Evolutionary conservation across 2,329 filamentous ascomycete species (phyloP), one percentile per base, ranked within the genome.

Genomic region (Fusarium sp.): DNA sequence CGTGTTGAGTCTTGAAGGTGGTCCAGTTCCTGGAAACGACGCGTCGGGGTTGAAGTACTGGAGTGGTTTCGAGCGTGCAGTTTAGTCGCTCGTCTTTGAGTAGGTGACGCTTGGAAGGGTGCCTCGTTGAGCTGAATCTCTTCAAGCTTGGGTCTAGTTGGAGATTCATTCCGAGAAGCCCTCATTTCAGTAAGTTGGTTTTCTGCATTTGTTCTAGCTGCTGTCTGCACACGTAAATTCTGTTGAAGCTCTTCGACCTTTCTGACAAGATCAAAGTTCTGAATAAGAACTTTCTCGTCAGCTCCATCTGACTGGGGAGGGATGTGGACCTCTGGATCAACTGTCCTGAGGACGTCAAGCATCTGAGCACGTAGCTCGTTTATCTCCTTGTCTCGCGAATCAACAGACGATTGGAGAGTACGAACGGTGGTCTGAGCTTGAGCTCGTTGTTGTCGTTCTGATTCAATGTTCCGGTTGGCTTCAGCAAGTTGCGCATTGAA

Each of bases 201-300:
- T 80, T 98, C 96, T 8, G 94, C 94, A 72, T 93, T 93, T 30
- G 87, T 85, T 68, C 93, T 91, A 49, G 90, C 93, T 69, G 96
- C 93, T 16, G 90, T 90, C 58, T 96, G 93, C 23, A 97, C 88
- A 25, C 93, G 90, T 30, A 98, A 86, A 64, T 94, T 94, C 76
- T 95, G 92, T 74, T 97, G 94, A n/a, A 94, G 86, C 55, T 93
- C 89, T 74, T 98, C 93, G 9, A 98, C 86, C 77, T 96, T 93
- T 70, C 93, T 90, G 14, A 93, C 93, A 44, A 98, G 85, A 74
- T 97, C 91, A 65, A 97, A 97, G 81, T 84, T 93, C 84, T 83
- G 90, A 84, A 85, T 91, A 85, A 80, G 89, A 81, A 79, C 87
- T 84, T 81, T 94, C 84, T 89, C 93, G 84, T 81, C 81, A 30